These are phyloP conservation scores for Mitragyna speciosa DNA, from an alignment of 257 asterid genomes.

Conservation along the genomic window DNA sequence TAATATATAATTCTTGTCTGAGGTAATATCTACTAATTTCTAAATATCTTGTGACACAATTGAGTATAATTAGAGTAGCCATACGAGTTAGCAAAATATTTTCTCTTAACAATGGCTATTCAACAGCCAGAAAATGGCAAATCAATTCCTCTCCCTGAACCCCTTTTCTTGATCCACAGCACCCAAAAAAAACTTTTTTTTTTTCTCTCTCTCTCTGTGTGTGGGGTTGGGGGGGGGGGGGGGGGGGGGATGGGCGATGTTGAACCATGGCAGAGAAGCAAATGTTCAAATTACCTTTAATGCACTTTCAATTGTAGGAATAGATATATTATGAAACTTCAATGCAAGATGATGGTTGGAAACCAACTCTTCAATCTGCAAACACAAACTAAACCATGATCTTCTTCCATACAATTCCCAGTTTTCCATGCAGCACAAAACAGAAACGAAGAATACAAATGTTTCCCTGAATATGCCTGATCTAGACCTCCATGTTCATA, in stretches of 20 bases:
- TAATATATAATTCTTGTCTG: not conserved
- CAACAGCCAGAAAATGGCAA: not conserved
- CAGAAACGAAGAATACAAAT: not conserved
- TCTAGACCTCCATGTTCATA: too few species aligned
- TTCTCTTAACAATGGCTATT: too few species aligned
- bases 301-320: conserved; percentile 85
- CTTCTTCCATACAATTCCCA: conserved; percentile 10
- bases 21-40: too few species aligned
- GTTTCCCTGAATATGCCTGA: too few species aligned
- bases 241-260: not conserved
- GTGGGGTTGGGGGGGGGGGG: not conserved
- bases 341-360: conserved; percentile 42
- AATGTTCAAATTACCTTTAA: conserved; percentile 46
- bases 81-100: not conserved
- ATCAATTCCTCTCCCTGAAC: not conserved
- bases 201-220: too few species aligned
- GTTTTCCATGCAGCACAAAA: not conserved
- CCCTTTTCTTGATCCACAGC: conserved; percentile 1
- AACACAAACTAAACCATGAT: conserved; percentile 32
- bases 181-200: not conserved
- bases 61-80: not conserved
- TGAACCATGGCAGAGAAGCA: not conserved
- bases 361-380: conserved; percentile 69
- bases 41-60: not conserved
- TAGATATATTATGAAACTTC: conserved; percentile 51